A percentile compares a stretch with the other conserved stretches of the same genome.
These are phyloP conservation scores for Dalbergia cultrata DNA, from an alignment of 306 rosid species.

Conservation along the genomic window DNA sequence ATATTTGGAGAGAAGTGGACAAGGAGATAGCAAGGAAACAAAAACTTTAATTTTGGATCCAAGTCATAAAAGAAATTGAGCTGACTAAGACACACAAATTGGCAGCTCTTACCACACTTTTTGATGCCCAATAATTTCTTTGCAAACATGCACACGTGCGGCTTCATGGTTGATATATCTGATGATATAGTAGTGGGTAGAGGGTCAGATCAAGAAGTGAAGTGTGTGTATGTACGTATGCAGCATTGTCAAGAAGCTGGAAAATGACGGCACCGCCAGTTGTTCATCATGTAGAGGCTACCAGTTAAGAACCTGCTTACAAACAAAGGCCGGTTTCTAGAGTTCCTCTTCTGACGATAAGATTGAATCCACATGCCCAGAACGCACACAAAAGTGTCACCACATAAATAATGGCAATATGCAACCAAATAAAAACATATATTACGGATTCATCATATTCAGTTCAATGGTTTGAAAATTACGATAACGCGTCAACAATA, in stretches of 20 bases:
- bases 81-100: conserved; percentile 32
- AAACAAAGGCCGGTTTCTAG: not conserved
- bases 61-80: not conserved
- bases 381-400: not conserved
- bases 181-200: conserved; percentile 4
- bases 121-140: not conserved
- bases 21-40: not conserved
- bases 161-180: not conserved
- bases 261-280: conserved; percentile 11
- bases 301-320: not conserved
- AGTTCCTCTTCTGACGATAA: not conserved
- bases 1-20: conserved; percentile 1
- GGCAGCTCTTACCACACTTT: conserved; percentile 31
- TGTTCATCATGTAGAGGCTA: not conserved
- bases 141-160: conserved; percentile 39
- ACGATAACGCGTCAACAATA: no score
- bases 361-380: not conserved
- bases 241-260: not conserved
- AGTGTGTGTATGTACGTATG: not conserved
- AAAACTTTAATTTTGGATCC: not conserved
- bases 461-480: no score
- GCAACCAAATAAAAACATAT: no score
- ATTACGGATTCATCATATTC: no score
- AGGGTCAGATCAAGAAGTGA: not conserved
- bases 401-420: not conserved